Base-by-base conservation (phyloP, 2,329 filamentous ascomycete species). In the Cercospora janseana region DNA sequence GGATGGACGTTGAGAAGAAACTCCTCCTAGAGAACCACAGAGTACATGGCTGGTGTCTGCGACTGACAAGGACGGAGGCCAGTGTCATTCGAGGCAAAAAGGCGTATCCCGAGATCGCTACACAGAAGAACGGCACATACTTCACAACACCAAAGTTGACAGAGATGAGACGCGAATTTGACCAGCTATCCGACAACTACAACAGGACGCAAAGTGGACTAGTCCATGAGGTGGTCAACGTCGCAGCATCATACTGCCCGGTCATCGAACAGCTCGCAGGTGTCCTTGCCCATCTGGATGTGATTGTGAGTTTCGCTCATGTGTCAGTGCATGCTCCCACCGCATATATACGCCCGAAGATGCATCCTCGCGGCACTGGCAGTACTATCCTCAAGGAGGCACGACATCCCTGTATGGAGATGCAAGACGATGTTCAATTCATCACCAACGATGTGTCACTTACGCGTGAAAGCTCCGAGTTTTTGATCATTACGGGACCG, bases 111-210 rank as follows among this genome's bases (percentile, higher is more conserved):
- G 93, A 98, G 70, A 95, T 90, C 68, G 95, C 91, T 0, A 98
- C 94, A 0, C 93, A 97, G 72, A 98, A 98, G 78, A 98, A 96
- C 67, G 93, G 93, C 34, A 93, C 97, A 48, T 98, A 93, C 73
- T 98, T 98, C 70, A 97, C 93, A 1, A 98, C 93, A 3, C 83
- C 82, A 46, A 83, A 79, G 24, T 77, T 98, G 61, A 86, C 90
- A 64, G 79, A 83, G 20, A 81, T 91, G 62, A 86, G 93, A 24
- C 82, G 92, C 46, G 92, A 98, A 63, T 90, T 95, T 60, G 92
- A 98, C 65, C 91, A 97, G 69, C 78, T 96, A 0, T 94, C 89
- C 0, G 85, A 90, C 55, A 95, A 89, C 66, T 98, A 98, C 75
- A 95, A 95, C 71, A 84, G 90, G 46, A 97, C 91, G 0, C 94